Evolutionary conservation across 2,329 filamentous ascomycete species (phyloP).

Genomic region (Truncatella angustata): DNA sequence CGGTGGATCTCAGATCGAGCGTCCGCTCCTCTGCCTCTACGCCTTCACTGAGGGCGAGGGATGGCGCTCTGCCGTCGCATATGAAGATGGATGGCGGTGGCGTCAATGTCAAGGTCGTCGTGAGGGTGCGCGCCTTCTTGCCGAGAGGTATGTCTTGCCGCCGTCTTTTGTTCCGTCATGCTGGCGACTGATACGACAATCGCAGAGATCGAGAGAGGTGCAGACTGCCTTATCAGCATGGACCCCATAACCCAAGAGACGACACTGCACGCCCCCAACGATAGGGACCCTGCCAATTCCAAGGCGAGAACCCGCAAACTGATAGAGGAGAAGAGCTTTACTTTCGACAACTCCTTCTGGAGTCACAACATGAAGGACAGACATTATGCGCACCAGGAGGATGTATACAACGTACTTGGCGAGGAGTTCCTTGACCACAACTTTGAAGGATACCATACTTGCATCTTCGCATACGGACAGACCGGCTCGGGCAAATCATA

Average conservation of each 20-base stretch:
- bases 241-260: conserved; percentile 84
- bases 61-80: conserved; percentile 60
- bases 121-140: conserved; percentile 76
- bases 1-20: conserved; percentile 1
- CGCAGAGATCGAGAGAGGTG: conserved; percentile 75
- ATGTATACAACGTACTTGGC: conserved; percentile 90
- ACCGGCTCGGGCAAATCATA: conserved; percentile 98
- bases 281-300: conserved; percentile 51
- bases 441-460: conserved; percentile 98
- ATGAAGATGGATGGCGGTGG: conserved; percentile 59
- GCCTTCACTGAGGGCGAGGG: conserved; percentile 72
- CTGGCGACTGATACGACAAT: conserved; percentile 15
- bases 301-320: conserved; percentile 68
- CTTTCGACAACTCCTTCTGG: conserved; percentile 98
- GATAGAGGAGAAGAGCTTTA: conserved; percentile 85
- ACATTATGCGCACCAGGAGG: conserved; percentile 88
- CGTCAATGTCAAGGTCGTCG: conserved; percentile 80
- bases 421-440: conserved; percentile 99
- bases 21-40: conserved; percentile 70
- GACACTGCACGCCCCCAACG: conserved; percentile 69
- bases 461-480: conserved; percentile 98
- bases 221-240: conserved; percentile 89
- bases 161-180: neutral
- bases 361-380: conserved; percentile 77
- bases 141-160: conserved; percentile 60